Evolutionary conservation across 2,329 filamentous ascomycete genomes (phyloP), one percentile per base, ranked within the genome.

Genomic region (Nakataea oryzae): DNA sequence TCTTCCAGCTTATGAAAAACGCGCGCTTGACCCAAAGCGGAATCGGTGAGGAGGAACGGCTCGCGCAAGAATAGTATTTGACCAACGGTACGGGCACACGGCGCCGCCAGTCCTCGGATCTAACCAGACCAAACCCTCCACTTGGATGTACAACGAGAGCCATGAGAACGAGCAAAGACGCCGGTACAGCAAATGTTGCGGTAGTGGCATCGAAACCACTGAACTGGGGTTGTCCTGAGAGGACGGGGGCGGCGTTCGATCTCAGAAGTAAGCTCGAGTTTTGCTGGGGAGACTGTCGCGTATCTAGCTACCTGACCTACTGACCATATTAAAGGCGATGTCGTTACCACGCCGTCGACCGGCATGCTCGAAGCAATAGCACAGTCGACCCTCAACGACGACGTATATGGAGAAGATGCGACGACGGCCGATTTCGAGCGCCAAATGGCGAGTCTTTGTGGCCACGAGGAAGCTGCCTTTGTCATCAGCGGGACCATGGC

Each of bases 401-500:
- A 96, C 73, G 91, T 96, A 67, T 90, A 89, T 72, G 77, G 81
- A 65, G 91, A 96, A 74, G 92, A 96, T 69, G 79, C 84, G 0
- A 91, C 88, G 0, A 97, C 93, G 1, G 85, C 82, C 60, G 80
- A 83, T 28, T 84, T 97, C 55, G 90, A 97, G 73, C 75, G 81
- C 57, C 87, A 89, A 71, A 81, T 96, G 56, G 90, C 91, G 24
- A 71, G 81, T 32, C 81, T 96, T 3, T 84, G 90, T 1, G 85
- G 85, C 67, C 92, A 96, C 68, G 87, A 92, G 69, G 86, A 85
- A 9, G 89, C 84, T 0, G 79, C 96, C 5, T 86, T 96, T 61
- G 90, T 96, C 62, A 80, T 96, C 63, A 93, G 90, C 0, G 93
- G 93, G 4, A 96, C 93, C 7, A 96, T 96, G 92, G 92, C 91